Percentiles rank a stretch among this genome's conserved stretches.
phyloP scores from a whole-genome alignment of 768 basidiomycete species.

The Podaxis sp. region DNA sequence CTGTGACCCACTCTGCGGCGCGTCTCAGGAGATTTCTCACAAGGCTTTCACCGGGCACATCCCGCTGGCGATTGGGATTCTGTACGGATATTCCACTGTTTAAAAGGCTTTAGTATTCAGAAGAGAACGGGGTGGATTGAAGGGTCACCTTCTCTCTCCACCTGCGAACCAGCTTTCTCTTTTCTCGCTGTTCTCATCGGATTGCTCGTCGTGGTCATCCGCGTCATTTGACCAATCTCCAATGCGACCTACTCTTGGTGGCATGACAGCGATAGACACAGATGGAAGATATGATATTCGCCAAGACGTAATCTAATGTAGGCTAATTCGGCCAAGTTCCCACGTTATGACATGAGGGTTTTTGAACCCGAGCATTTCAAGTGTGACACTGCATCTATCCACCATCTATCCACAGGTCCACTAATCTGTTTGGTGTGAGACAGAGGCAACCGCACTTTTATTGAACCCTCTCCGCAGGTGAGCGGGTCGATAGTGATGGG shows the following conservation, averaged over 20 bases:
- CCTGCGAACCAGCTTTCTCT: slow-evolving; percentile 84
- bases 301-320: neutral
- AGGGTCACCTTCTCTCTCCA: slow-evolving; percentile 80
- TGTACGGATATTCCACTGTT: slow-evolving; percentile 83
- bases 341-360: too few relatives aligned
- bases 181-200: slow-evolving; percentile 42
- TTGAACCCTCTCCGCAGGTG: too few relatives aligned
- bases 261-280: neutral
- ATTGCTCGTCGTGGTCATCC: slow-evolving; percentile 50
- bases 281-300: neutral
- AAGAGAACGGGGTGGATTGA: neutral
- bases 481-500: too few relatives aligned
- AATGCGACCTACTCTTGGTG: slow-evolving; percentile 46
- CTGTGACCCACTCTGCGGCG: slow-evolving; percentile 65
- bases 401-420: too few relatives aligned
- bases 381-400: too few relatives aligned
- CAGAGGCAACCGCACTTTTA: too few relatives aligned
- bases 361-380: too few relatives aligned
- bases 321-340: too few relatives aligned
- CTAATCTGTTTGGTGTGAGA: too few relatives aligned
- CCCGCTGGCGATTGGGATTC: slow-evolving; percentile 61
- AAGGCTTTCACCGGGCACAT: slow-evolving; percentile 50
- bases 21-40: slow-evolving; percentile 73
- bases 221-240: slow-evolving; percentile 42
- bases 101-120: neutral